Evolutionary conservation across 768 basidiomycete genomes (phyloP).

Genomic region (Chalciporus piperatus): DNA sequence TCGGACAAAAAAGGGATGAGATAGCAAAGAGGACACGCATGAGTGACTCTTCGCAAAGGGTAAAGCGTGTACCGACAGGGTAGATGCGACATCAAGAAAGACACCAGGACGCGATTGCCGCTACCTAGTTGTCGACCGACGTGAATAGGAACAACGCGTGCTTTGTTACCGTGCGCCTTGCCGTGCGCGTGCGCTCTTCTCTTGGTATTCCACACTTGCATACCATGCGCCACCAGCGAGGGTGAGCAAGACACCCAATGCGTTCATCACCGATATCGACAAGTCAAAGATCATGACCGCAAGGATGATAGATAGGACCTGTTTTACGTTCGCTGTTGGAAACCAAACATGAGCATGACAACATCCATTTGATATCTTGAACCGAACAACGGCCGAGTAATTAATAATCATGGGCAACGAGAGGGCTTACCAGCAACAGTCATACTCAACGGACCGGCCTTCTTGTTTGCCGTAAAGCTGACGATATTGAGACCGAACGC

Average conservation of each 20-base stretch:
- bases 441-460: slow-evolving; percentile 87
- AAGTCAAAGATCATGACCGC: slow-evolving; percentile 85
- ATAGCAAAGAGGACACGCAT: no score
- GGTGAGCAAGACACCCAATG: slow-evolving; percentile 79
- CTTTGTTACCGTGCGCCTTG: slow-evolving; percentile 7
- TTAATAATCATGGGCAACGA: neutral
- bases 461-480: slow-evolving; percentile 93
- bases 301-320: slow-evolving; percentile 83
- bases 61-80: neutral
- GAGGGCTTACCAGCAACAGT: slow-evolving; percentile 72
- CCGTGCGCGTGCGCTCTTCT: slow-evolving; percentile 34
- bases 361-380: neutral
- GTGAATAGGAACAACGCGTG: neutral
- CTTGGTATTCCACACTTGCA: slow-evolving; percentile 60
- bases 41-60: neutral
- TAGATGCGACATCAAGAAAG: neutral
- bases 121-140: neutral
- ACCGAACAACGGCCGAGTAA: slow-evolving; percentile 6
- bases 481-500: slow-evolving; percentile 94
- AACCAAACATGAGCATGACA: slow-evolving; percentile 8
- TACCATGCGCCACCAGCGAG: slow-evolving; percentile 85
- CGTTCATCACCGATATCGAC: slow-evolving; percentile 76
- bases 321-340: slow-evolving; percentile 81
- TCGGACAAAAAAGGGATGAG: no score
- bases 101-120: neutral